These are phyloP conservation scores for Phoma sp. DNA, from an alignment of 2,329 filamentous ascomycete genomes.

Conservation along the genomic window DNA sequence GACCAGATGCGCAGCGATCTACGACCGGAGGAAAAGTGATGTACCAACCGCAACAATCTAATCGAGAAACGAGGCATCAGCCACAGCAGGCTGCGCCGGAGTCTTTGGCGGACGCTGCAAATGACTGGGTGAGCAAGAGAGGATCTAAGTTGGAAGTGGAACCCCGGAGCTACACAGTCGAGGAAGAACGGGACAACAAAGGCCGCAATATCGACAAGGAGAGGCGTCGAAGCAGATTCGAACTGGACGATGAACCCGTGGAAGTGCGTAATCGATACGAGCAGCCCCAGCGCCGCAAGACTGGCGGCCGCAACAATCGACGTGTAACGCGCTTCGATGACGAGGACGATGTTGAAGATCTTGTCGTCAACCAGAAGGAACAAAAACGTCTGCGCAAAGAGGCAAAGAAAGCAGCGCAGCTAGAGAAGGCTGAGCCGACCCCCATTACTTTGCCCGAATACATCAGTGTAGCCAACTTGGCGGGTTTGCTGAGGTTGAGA, in stretches of 20 bases:
- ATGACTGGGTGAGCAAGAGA: conserved; percentile 33
- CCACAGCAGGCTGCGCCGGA: conserved; percentile 6
- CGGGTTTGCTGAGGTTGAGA: conserved; percentile 74
- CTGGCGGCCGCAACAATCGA: conserved; percentile 21
- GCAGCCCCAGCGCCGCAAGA: conserved; percentile 36
- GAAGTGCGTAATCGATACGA: conserved; percentile 39
- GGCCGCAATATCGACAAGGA: conserved; percentile 30
- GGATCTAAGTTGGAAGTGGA: conserved; percentile 22
- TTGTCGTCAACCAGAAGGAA: conserved; percentile 33
- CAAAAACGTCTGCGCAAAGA: conserved; percentile 43
- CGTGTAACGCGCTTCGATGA: conserved; percentile 34
- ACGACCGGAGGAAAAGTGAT: conserved; percentile 8
- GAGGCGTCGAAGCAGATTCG: conserved; percentile 36
- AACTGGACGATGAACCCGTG: conserved; percentile 26
- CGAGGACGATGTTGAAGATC: conserved; percentile 36
- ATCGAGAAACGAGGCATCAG: conserved; percentile 8
- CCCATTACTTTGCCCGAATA: conserved; percentile 83
- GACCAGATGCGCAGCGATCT: conserved; percentile 3
- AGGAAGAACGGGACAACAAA: conserved; percentile 23
- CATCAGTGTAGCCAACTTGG: conserved; percentile 85
- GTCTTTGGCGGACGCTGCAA: conserved; percentile 35
- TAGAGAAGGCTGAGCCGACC: conserved; percentile 36
- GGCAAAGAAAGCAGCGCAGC: conserved; percentile 44
- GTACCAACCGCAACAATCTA: conserved; percentile 16
- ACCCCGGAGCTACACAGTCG: conserved; percentile 11